Evolutionary conservation across 2,329 filamentous ascomycete genomes (phyloP).

Genomic region (Cyphellophora europaea): DNA sequence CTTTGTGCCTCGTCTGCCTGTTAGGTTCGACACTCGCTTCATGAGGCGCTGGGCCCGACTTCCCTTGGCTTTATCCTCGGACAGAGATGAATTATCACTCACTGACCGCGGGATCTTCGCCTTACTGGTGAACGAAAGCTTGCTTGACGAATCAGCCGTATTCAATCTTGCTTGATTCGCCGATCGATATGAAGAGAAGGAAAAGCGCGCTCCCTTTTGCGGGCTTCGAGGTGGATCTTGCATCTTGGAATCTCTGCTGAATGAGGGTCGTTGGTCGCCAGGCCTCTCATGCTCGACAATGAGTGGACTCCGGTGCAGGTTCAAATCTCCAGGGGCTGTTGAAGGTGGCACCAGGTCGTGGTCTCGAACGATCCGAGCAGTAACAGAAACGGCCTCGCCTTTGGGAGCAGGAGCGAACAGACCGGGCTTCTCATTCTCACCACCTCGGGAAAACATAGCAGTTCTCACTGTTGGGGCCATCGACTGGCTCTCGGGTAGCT

Average conservation of each 20-base stretch:
- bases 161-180: slow-evolving; percentile 22
- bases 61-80: slow-evolving; percentile 41
- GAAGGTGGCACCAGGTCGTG: slow-evolving; percentile 15
- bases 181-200: slow-evolving; percentile 31
- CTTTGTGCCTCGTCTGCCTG: slow-evolving; percentile 28
- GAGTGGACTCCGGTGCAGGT: slow-evolving; percentile 48
- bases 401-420: slow-evolving; percentile 11
- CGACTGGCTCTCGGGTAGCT: slow-evolving; percentile 4
- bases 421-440: not conserved
- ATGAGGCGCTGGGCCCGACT: slow-evolving; percentile 54
- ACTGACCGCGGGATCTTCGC: slow-evolving; percentile 26
- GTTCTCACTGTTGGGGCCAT: not conserved
- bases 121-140: slow-evolving; percentile 29
- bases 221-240: slow-evolving; percentile 9
- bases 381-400: slow-evolving; percentile 74
- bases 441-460: too few relatives aligned
- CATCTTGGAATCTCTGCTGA: not conserved
- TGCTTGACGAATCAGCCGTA: slow-evolving; percentile 30
- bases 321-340: slow-evolving; percentile 21
- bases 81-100: slow-evolving; percentile 24
- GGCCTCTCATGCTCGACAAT: slow-evolving; percentile 56
- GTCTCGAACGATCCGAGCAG: slow-evolving; percentile 69
- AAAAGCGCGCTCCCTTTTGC: slow-evolving; percentile 22
- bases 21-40: slow-evolving; percentile 56
- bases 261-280: slow-evolving; percentile 15